Conservation (phyloP, 768 basidiomycete genomes). For the Hortiboletus campestris region DNA sequence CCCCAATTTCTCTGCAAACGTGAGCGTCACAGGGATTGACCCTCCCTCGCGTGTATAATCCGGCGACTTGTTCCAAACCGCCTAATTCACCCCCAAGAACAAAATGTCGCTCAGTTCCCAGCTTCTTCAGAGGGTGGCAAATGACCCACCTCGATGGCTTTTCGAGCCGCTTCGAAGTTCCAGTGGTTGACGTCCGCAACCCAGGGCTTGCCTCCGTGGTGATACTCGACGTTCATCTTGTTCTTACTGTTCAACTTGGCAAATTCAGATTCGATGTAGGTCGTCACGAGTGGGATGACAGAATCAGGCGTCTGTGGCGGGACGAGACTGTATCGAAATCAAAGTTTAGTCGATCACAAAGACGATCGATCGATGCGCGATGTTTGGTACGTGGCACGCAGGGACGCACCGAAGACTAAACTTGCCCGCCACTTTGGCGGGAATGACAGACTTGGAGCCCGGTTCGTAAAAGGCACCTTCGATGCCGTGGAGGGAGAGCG, state of each 20-base stretch:
- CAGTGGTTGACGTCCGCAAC: conserved; percentile 82
- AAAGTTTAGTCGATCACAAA: background rate
- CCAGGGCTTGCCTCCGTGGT: conserved; percentile 91
- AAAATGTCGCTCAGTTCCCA: background rate
- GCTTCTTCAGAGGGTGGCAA: background rate
- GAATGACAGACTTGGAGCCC: conserved; percentile 89
- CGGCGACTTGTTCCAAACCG: conserved; percentile 69
- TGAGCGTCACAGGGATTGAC: conserved; percentile 90
- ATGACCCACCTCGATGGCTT: conserved; percentile 68
- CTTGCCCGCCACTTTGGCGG: conserved; percentile 84
- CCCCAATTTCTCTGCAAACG: conserved; percentile 84
- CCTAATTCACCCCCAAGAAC: conserved; percentile 5
- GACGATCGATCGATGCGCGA: background rate
- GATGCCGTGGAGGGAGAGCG: conserved; percentile 91
- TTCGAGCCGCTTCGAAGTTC: conserved; percentile 88
- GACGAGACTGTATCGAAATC: conserved; percentile 51
- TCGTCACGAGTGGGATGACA: conserved; percentile 66
- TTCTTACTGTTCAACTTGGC: conserved; percentile 85
- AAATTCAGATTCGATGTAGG: conserved; percentile 77
- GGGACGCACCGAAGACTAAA: conserved; percentile 82
- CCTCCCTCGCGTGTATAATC: conserved; percentile 92
- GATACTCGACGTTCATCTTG: conserved; percentile 63
- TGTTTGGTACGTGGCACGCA: background rate
- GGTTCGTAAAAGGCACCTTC: conserved; percentile 88
- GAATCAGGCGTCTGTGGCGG: conserved; percentile 82